phyloP scores from a whole-genome alignment of 139 green algal genomes.

The Coccomyxa sp. region DNA sequence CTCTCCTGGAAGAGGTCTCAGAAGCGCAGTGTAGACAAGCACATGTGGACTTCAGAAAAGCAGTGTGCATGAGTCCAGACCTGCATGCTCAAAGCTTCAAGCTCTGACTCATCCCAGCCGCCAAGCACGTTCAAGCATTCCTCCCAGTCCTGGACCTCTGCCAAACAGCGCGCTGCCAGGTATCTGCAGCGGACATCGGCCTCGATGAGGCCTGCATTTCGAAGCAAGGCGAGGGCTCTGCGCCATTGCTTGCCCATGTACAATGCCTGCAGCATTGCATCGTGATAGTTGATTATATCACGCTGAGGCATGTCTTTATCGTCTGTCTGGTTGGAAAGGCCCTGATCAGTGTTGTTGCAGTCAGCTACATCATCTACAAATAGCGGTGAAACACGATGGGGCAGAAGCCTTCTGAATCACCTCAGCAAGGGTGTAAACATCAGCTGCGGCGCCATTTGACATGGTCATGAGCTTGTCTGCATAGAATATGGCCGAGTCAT shows the following conservation, averaged over 20 bases:
- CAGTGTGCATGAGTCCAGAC: neutral
- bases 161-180: conserved; percentile 52
- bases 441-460: conserved; percentile 41
- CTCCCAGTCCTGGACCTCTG: conserved; percentile 79
- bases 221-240: conserved; percentile 57
- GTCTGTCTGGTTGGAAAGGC: neutral
- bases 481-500: conserved; percentile 85
- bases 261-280: conserved; percentile 46
- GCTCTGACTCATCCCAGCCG: neutral
- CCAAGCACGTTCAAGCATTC: conserved; percentile 81
- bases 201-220: conserved; percentile 39
- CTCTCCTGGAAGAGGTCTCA: no score
- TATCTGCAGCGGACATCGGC: conserved; percentile 28
- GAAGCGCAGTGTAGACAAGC: neutral
- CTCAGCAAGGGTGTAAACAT: conserved; percentile 83
- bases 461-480: conserved; percentile 92
- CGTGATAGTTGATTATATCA: neutral
- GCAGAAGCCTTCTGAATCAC: conserved; percentile 19
- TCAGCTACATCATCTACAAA: no score
- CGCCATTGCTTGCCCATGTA: conserved; percentile 67
- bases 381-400: no score
- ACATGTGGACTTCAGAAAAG: neutral
- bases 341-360: no score
- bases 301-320: neutral
- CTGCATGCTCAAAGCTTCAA: conserved; percentile 1